Conservation (phyloP, 352 stramenopile species). For the Globisporangium irregulare region DNA sequence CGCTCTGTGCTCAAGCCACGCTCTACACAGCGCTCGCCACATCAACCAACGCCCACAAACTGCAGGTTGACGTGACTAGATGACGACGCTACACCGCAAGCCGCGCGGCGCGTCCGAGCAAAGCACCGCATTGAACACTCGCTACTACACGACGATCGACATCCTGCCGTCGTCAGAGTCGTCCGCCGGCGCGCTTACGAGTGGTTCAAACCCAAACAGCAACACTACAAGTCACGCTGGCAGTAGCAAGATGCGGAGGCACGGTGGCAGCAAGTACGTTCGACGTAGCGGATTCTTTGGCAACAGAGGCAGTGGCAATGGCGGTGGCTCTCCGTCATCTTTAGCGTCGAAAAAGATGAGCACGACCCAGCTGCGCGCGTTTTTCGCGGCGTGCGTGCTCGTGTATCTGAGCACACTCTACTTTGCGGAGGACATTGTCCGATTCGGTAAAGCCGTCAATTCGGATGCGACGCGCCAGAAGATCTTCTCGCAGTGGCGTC, state of each 20-base stretch:
- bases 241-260: constrained; percentile 14
- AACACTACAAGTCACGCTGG: background rate
- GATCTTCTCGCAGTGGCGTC: constrained; percentile 18
- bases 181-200: background rate
- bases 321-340: background rate
- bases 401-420: constrained; percentile 18
- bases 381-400: constrained; percentile 20
- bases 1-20: background rate
- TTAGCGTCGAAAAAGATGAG: constrained; percentile 16
- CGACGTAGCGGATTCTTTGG: constrained; percentile 8
- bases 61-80: background rate
- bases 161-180: constrained; percentile 6
- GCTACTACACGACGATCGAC: constrained; percentile 15
- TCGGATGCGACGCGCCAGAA: constrained; percentile 18
- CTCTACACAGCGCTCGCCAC: background rate
- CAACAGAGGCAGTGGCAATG: background rate
- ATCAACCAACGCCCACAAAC: too few species aligned
- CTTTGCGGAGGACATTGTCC: constrained; percentile 20
- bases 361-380: constrained; percentile 18
- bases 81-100: constrained; percentile 17
- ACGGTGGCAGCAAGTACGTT: constrained; percentile 8
- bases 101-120: constrained; percentile 7
- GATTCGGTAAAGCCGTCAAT: constrained; percentile 12
- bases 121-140: background rate
- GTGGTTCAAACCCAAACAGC: background rate